A percentile compares a stretch with the other conserved stretches of the same genome.
Evolutionary conservation across 208 protist species (phyloP).

Genomic region (Trypanosomatidae sp.): DNA sequence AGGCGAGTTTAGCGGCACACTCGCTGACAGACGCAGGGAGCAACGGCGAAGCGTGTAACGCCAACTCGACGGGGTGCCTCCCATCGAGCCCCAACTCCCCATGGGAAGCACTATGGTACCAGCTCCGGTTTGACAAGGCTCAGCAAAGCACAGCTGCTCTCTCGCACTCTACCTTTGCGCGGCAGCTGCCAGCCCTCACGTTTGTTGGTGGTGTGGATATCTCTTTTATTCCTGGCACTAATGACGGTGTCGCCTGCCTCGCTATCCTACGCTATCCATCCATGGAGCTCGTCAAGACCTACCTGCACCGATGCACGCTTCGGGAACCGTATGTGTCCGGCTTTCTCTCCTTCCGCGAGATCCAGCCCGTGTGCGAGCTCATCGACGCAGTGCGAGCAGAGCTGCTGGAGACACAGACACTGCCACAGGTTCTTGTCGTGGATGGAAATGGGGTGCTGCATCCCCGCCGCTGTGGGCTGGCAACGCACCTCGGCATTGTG

Average conservation of each 20-base stretch:
- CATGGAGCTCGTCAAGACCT: conserved; percentile 32
- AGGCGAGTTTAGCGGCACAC: neutral
- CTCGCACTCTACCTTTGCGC: neutral
- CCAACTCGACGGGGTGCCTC: neutral
- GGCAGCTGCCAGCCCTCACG: conserved; percentile 22
- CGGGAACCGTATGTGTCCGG: conserved; percentile 92
- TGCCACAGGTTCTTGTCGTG: conserved; percentile 91
- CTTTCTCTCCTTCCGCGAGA: conserved; percentile 96
- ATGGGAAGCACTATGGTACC: conserved; percentile 1
- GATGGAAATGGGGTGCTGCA: conserved; percentile 97
- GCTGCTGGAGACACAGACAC: conserved; percentile 24
- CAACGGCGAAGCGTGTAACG: neutral
- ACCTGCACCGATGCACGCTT: conserved; percentile 62
- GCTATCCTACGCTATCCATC: conserved; percentile 69
- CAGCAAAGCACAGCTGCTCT: neutral
- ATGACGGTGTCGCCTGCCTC: conserved; percentile 65
- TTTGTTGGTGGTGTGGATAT: conserved; percentile 76
- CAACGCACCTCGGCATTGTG: conserved; percentile 94
- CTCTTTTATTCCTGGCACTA: conserved; percentile 66
- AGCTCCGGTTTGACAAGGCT: conserved; percentile 2
- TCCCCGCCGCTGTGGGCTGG: conserved; percentile 90
- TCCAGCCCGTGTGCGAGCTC: conserved; percentile 49
- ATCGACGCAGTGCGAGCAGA: conserved; percentile 28
- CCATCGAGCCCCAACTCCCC: neutral
- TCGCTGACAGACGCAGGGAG: neutral